Base-by-base conservation (phyloP, 805 yeast species). In the Cyberlindnera mycetangii region DNA sequence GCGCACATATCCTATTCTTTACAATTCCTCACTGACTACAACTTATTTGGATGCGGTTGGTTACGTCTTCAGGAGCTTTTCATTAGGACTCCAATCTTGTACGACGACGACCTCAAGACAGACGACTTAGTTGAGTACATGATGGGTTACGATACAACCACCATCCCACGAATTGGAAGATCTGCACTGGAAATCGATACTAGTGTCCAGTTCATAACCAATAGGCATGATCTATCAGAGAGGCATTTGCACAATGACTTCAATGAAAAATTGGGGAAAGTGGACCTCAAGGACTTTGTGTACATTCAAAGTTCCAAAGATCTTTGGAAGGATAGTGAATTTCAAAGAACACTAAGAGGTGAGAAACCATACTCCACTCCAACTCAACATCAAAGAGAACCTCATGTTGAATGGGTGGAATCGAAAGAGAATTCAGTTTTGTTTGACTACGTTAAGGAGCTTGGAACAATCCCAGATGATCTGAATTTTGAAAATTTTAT, bases 1-100 rank as follows among this genome's bases (percentile, higher is more conserved):
- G 71, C 89, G 0, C 98, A 93, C 58, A 72, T 92, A 11, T 89
- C 96, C 0, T 84, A 71, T 53, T 58, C 77, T 1, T 62, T 88
- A 7, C 97, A 93, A 58, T 89, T 92, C 57, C 61, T 88, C 21
- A 71, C 85, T 0, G 99, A 93, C 59, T 89, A 75, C 64, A 90
- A 92, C 58, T 63, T 92, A 24, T 87, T 74, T 58, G 95, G 96
- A 1, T 87, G 97, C 62, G 81, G 83, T 5, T 87, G 95, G 92
- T 48, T 90, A 18, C 65, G 72, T 15, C 45, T 83, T 1, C 54
- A 60, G 2, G 51, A 66, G 4, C 65, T 76, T 19, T 74, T 65
- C 49, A 83, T 85, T 60, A 61, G 96, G 42, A 57, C 66, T 3
- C 93, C 95, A 0, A 53, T 81, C 8, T 44, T 76, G 7, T 63